Percentiles rank a stretch among this genome's conserved stretches.
Evolutionary conservation across 345 rosid genomes (phyloP).

Genomic region (Psidium friedrichsthalianum): DNA sequence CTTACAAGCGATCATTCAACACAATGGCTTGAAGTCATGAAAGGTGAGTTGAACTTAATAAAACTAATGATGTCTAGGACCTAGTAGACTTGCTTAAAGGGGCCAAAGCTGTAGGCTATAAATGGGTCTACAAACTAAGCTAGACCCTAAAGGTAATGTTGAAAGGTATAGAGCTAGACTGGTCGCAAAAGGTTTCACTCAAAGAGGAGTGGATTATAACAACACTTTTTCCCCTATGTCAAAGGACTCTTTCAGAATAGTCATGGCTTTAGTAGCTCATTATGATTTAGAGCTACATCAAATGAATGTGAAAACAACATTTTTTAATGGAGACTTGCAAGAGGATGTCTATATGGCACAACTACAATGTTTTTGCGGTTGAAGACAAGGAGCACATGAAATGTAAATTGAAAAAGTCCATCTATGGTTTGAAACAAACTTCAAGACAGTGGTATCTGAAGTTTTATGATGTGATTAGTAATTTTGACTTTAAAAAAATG

Average conservation of each 20-base stretch:
- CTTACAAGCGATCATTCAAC: neutral
- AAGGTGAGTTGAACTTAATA: neutral
- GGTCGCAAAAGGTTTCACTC: neutral
- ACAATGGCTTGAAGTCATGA: too few relatives aligned
- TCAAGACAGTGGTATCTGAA: neutral
- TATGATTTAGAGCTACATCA: neutral
- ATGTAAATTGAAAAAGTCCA: neutral
- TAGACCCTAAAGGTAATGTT: neutral
- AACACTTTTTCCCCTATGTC: neutral
- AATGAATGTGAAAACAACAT: neutral
- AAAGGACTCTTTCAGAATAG: neutral
- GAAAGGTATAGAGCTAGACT: neutral
- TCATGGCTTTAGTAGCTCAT: neutral
- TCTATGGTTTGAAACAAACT: neutral
- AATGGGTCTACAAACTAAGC: neutral
- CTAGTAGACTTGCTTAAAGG: neutral
- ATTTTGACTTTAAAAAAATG: neutral
- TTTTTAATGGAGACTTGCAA: neutral
- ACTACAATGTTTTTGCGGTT: constrained; percentile 2
- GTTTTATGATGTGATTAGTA: neutral
- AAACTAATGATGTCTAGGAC: neutral
- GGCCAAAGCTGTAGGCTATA: neutral
- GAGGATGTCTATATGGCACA: constrained; percentile 1
- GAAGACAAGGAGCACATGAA: neutral
- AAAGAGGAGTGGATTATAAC: neutral